Percentiles rank a stretch among this genome's conserved stretches.
Conservation (phyloP, 2,329 filamentous ascomycete genomes). For the Botrytis cinerea region DNA sequence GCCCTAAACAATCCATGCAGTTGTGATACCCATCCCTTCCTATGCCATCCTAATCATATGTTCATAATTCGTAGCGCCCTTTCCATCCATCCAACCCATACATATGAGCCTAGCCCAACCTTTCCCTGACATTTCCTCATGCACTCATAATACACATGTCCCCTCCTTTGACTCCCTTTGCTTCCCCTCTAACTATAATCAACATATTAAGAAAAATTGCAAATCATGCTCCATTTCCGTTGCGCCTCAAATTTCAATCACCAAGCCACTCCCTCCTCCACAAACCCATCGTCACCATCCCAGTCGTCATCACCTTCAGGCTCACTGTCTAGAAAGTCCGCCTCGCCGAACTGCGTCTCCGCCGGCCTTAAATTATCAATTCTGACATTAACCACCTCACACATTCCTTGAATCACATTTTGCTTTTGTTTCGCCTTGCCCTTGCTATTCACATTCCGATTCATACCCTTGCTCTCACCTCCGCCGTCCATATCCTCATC, state of each 20-base stretch:
- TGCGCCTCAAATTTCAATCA: not conserved
- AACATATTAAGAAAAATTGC: not conserved
- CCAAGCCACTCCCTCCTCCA: constrained; percentile 17
- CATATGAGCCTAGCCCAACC: not conserved
- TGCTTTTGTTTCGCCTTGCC: constrained; percentile 39
- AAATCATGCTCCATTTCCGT: not conserved
- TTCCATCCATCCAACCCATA: constrained; percentile 2
- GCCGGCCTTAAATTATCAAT: constrained; percentile 76
- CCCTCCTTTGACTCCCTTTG: not conserved
- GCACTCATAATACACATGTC: not conserved
- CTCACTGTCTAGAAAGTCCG: constrained; percentile 66
- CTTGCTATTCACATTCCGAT: not conserved
- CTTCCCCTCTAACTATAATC: not conserved
- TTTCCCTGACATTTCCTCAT: not conserved
- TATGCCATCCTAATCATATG: not conserved
- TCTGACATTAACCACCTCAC: constrained; percentile 67
- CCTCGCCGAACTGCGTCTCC: constrained; percentile 68
- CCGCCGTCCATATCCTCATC: constrained; percentile 30
- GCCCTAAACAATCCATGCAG: not conserved
- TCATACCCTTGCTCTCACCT: constrained; percentile 15
- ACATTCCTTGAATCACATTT: constrained; percentile 63
- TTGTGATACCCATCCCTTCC: not conserved
- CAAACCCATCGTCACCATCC: constrained; percentile 41
- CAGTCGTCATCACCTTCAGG: constrained; percentile 57
- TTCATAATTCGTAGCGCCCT: not conserved